Evolutionary conservation across 177 flowering plant species (phyloP).

Genomic region (Tripterygium wilfordii): DNA sequence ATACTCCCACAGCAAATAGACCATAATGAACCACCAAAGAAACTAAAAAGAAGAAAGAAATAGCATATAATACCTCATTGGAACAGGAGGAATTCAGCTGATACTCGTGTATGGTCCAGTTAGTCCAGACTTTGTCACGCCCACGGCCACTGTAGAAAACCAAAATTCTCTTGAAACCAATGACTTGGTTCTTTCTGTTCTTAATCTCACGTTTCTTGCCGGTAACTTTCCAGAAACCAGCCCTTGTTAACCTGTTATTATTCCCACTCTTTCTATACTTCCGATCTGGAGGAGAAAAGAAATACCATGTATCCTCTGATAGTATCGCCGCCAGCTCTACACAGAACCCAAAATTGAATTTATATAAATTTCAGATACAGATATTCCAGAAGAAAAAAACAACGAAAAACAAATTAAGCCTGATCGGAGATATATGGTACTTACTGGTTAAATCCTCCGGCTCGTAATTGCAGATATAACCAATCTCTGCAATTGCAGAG

Average conservation of each 20-base stretch:
- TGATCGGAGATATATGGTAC: background rate
- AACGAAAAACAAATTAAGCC: background rate
- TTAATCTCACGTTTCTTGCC: background rate
- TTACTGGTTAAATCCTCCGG: slow-evolving; percentile 14
- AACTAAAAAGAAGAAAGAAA: too few relatives aligned
- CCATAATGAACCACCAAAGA: too few relatives aligned
- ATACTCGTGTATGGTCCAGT: slow-evolving; percentile 5
- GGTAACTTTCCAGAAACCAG: slow-evolving; percentile 4
- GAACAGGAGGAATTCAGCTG: too few relatives aligned
- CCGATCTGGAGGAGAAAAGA: too few relatives aligned
- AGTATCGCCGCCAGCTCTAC: too few relatives aligned
- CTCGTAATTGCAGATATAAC: slow-evolving; percentile 1
- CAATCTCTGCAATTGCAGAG: background rate
- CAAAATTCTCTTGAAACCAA: too few relatives aligned
- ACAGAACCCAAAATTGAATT: too few relatives aligned
- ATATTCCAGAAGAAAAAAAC: too few relatives aligned
- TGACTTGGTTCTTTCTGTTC: too few relatives aligned
- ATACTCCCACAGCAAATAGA: too few relatives aligned
- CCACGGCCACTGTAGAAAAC: slow-evolving; percentile 5
- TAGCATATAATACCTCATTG: too few relatives aligned
- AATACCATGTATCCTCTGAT: too few relatives aligned
- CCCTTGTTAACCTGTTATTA: background rate
- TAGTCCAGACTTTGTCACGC: background rate
- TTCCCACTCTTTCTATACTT: background rate
- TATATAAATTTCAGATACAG: background rate